These are phyloP conservation scores for Penicillium atrosanguineum DNA, from an alignment of 495 filamentous ascomycete genomes.

Conservation along the genomic window DNA sequence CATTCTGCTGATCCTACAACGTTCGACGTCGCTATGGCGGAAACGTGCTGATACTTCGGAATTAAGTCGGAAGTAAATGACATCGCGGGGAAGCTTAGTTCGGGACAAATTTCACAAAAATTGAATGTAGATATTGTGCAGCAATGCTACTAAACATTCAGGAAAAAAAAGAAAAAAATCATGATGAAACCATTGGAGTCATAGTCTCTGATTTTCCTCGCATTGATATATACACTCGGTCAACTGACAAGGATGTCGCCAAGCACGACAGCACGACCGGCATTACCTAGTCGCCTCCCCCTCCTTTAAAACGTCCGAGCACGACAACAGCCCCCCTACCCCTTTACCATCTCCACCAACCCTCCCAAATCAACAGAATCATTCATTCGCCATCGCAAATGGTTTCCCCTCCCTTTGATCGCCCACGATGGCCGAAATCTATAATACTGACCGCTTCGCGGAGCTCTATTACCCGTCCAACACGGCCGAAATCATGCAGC, in stretches of 20 bases:
- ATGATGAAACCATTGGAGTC: background rate
- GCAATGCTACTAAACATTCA: no score
- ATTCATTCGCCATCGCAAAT: background rate
- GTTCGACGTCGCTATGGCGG: no score
- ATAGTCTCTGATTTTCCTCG: background rate
- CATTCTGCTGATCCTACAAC: no score
- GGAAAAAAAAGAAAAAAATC: no score
- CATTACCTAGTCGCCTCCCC: background rate
- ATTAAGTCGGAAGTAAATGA: no score
- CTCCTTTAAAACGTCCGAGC: background rate
- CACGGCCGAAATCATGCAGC: slow-evolving; percentile 21
- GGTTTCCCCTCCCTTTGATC: background rate
- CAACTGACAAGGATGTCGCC: background rate
- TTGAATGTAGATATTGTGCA: no score
- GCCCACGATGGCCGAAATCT: slow-evolving; percentile 23
- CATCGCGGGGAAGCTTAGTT: no score
- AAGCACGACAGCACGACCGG: background rate
- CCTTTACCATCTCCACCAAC: background rate
- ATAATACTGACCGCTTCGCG: slow-evolving; percentile 24
- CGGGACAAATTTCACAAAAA: no score
- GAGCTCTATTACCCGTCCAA: slow-evolving; percentile 26
- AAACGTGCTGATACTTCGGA: no score
- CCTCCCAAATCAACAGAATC: slow-evolving; percentile 2
- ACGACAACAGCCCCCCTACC: background rate
- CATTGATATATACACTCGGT: background rate